Evolutionary conservation across 2,329 filamentous ascomycete species (phyloP).

Genomic region (Trichoderma harzianum): DNA sequence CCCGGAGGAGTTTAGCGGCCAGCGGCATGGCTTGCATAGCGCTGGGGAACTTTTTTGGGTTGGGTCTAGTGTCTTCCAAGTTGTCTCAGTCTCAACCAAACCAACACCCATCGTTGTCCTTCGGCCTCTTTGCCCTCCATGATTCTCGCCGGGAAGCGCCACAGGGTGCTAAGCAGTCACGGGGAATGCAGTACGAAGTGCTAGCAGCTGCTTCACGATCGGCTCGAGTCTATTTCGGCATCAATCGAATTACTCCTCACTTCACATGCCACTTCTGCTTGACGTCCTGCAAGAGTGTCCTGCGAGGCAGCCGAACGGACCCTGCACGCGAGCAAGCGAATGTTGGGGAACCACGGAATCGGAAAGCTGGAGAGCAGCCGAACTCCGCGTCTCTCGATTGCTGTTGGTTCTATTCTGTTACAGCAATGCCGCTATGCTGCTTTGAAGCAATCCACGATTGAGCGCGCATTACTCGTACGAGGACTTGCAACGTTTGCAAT

Average conservation of each 20-base stretch:
- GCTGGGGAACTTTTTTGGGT: background rate
- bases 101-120: background rate
- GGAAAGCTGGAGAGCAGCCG: background rate
- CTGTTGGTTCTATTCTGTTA: background rate
- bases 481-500: background rate
- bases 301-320: background rate
- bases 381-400: background rate
- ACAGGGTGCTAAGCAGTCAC: background rate
- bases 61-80: background rate
- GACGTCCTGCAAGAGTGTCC: background rate
- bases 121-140: background rate
- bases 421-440: background rate
- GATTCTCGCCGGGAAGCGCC: background rate
- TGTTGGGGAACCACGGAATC: background rate
- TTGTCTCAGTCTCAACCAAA: background rate
- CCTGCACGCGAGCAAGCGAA: conserved; percentile 8
- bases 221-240: background rate
- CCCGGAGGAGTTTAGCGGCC: conserved; percentile 3
- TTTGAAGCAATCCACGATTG: background rate
- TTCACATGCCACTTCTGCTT: background rate
- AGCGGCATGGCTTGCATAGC: conserved; percentile 12
- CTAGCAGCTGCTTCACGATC: background rate
- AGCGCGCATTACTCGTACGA: background rate
- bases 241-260: background rate
- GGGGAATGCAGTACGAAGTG: background rate